phyloP scores from a whole-genome alignment of 495 filamentous ascomycete genomes.

The Aspergillus incahuasiensis region DNA sequence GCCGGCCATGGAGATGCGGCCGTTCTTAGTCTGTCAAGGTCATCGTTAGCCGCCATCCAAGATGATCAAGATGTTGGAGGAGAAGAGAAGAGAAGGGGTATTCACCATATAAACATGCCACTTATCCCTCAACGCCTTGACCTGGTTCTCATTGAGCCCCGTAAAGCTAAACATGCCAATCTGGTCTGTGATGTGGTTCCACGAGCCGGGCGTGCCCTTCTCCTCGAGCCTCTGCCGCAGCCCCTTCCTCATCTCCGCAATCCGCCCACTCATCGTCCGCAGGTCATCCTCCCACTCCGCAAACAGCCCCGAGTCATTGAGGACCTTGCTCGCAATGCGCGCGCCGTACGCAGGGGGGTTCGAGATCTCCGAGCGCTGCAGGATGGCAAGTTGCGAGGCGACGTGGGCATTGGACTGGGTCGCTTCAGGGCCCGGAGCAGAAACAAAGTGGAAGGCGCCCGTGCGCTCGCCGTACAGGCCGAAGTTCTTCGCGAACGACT shows the following conservation, averaged over 20 bases:
- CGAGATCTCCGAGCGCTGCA: slow-evolving; percentile 95
- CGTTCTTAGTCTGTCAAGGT: slow-evolving; percentile 95
- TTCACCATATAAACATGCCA: slow-evolving; percentile 85
- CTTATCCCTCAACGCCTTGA: slow-evolving; percentile 70
- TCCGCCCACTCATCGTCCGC: slow-evolving; percentile 88
- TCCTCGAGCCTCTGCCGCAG: slow-evolving; percentile 74
- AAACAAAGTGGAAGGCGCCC: slow-evolving; percentile 94
- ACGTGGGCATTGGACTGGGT: slow-evolving; percentile 58
- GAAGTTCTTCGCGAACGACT: slow-evolving; percentile 99
- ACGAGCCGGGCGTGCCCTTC: slow-evolving; percentile 75
- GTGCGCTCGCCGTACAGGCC: slow-evolving; percentile 95
- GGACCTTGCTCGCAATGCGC: slow-evolving; percentile 71
- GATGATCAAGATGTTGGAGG: too few relatives aligned
- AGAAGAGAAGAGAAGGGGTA: too few relatives aligned
- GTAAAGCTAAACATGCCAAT: slow-evolving; percentile 99
- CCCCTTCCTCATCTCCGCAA: slow-evolving; percentile 79
- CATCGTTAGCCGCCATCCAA: too few relatives aligned
- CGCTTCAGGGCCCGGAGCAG: slow-evolving; percentile 64
- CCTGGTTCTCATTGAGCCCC: slow-evolving; percentile 80
- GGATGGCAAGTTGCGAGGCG: slow-evolving; percentile 82
- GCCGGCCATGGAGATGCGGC: slow-evolving; percentile 93
- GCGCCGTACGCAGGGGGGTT: slow-evolving; percentile 95
- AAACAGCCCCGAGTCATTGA: slow-evolving; percentile 82
- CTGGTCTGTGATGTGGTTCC: slow-evolving; percentile 96
- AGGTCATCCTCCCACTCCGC: slow-evolving; percentile 93